Percentiles rank a stretch among this genome's conserved stretches.
These are phyloP conservation scores for Aureobasidium mangrovei DNA, from an alignment of 2,329 filamentous ascomycete species.

Conservation along the genomic window DNA sequence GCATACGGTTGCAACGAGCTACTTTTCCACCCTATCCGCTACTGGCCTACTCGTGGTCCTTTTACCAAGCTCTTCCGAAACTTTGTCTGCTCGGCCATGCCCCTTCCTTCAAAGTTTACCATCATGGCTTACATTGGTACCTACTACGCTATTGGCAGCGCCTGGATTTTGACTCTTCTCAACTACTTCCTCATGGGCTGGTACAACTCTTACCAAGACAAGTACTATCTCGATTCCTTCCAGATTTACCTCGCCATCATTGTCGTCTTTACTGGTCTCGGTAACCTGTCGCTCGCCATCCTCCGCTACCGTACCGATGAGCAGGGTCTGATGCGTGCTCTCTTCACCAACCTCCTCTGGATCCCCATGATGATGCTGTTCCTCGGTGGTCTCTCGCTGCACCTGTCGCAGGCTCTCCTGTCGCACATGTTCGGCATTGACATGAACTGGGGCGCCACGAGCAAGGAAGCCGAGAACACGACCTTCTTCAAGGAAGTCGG, in stretches of 20 bases:
- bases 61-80: conserved; percentile 70
- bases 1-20: conserved; percentile 78
- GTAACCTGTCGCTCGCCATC: conserved; percentile 61
- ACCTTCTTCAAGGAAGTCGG: conserved; percentile 50
- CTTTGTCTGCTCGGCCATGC: conserved; percentile 66
- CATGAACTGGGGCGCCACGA: conserved; percentile 47
- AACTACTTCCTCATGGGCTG: conserved; percentile 73
- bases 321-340: conserved; percentile 46
- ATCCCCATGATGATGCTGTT: conserved; percentile 38
- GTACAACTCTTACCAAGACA: conserved; percentile 68
- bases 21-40: conserved; percentile 67
- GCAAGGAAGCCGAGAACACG: conserved; percentile 49
- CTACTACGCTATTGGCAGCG: conserved; percentile 69
- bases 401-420: conserved; percentile 33
- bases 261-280: conserved; percentile 66
- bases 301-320: conserved; percentile 66
- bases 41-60: conserved; percentile 64
- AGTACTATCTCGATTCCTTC: conserved; percentile 73
- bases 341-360: conserved; percentile 56
- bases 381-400: conserved; percentile 33
- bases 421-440: conserved; percentile 33
- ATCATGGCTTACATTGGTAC: conserved; percentile 71
- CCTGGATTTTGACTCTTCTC: conserved; percentile 62
- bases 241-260: conserved; percentile 74
- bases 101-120: conserved; percentile 66